Conservation (phyloP, 2,329 filamentous ascomycete genomes). For the Talaromyces verruculosus region DNA sequence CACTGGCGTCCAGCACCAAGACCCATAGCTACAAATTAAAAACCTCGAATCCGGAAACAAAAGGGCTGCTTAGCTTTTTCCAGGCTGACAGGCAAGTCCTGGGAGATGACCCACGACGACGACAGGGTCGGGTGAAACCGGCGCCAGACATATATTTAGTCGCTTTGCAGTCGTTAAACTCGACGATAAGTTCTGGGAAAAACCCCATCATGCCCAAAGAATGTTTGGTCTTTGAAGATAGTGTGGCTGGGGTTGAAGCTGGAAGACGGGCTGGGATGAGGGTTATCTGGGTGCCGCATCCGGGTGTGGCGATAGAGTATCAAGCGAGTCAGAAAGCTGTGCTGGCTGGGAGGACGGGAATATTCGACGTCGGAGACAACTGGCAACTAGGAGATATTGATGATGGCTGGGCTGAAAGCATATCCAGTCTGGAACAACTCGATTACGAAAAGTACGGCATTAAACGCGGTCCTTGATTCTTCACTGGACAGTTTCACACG, state of each 20-base stretch:
- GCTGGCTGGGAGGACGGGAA: slow-evolving; percentile 29
- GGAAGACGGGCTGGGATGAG: slow-evolving; percentile 37
- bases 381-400: slow-evolving; percentile 37
- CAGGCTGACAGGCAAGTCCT: too few species aligned
- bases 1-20: too few species aligned
- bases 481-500: neutral
- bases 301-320: slow-evolving; percentile 38
- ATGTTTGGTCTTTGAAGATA: slow-evolving; percentile 40
- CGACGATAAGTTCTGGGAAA: neutral
- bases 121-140: too few species aligned
- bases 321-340: slow-evolving; percentile 26
- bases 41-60: too few species aligned
- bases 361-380: slow-evolving; percentile 32
- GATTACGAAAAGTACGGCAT: slow-evolving; percentile 42
- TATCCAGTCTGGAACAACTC: slow-evolving; percentile 40
- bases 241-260: slow-evolving; percentile 34
- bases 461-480: slow-evolving; percentile 14
- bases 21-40: too few species aligned
- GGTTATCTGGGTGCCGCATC: slow-evolving; percentile 38
- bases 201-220: slow-evolving; percentile 29
- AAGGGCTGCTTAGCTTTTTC: too few species aligned
- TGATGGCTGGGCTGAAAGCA: slow-evolving; percentile 42
- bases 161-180: slow-evolving; percentile 28
- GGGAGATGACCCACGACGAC: too few species aligned
- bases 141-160: slow-evolving; percentile 18